Evolutionary conservation across 2,329 filamentous ascomycete genomes (phyloP).

Genomic region (Drechslerella dactyloides): DNA sequence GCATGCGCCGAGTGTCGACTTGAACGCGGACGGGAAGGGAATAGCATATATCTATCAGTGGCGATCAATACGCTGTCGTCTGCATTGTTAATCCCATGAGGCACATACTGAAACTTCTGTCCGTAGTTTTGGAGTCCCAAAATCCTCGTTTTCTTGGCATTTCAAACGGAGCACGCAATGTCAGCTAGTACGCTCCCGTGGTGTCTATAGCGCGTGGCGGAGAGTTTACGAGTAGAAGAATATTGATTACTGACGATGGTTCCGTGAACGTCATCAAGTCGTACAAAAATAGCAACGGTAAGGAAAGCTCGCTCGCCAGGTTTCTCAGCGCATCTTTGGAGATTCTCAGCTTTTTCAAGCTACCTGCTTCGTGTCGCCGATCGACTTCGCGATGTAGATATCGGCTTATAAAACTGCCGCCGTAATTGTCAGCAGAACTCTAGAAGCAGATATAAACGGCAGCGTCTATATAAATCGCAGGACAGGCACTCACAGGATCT

Average conservation of each 20-base stretch:
- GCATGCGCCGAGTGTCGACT: not conserved
- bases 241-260: not conserved
- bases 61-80: not conserved
- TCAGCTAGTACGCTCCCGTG: no score
- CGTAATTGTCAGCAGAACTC: no score
- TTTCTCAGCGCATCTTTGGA: not conserved
- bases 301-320: not conserved
- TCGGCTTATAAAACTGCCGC: not conserved
- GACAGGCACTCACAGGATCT: not conserved
- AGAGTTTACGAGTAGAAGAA: not conserved
- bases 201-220: not conserved
- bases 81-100: not conserved
- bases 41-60: not conserved
- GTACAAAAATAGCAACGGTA: not conserved
- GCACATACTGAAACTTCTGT: not conserved
- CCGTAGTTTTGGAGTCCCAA: not conserved
- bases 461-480: not conserved
- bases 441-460: no score
- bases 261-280: not conserved
- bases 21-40: constrained; percentile 3
- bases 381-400: not conserved
- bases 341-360: not conserved
- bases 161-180: not conserved
- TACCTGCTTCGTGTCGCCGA: not conserved
- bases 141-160: not conserved